Evolutionary conservation across 805 yeast genomes (phyloP).

Genomic region (Candida golubevii): DNA sequence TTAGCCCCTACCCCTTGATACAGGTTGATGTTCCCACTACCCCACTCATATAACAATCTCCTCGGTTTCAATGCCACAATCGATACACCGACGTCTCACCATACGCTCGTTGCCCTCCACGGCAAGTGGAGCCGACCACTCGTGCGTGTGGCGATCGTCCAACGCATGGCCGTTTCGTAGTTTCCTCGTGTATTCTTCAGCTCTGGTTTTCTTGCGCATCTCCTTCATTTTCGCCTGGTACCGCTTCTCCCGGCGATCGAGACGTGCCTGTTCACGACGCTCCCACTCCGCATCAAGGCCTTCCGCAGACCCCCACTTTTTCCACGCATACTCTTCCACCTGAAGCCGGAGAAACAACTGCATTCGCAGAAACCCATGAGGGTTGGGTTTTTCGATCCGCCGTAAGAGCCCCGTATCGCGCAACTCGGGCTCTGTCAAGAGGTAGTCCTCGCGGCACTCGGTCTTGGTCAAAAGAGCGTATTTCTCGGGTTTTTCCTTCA

Average conservation of each 20-base stretch:
- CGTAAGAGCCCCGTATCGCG: slow-evolving; percentile 64
- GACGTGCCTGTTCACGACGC: slow-evolving; percentile 66
- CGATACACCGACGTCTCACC: slow-evolving; percentile 61
- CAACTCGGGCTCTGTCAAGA: slow-evolving; percentile 90
- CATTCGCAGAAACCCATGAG: slow-evolving; percentile 92
- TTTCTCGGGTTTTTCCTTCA: slow-evolving; percentile 72
- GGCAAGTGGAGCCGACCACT: slow-evolving; percentile 58
- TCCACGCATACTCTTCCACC: slow-evolving; percentile 88
- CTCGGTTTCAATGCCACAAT: slow-evolving; percentile 81
- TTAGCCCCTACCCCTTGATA: no score
- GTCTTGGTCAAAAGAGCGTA: slow-evolving; percentile 91
- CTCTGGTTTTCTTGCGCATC: slow-evolving; percentile 88
- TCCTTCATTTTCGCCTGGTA: slow-evolving; percentile 75
- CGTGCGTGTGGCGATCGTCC: slow-evolving; percentile 66
- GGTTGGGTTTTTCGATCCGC: slow-evolving; percentile 86
- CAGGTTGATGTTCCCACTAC: no score
- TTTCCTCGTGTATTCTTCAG: slow-evolving; percentile 79
- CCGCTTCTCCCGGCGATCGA: slow-evolving; percentile 70
- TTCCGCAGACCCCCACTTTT: slow-evolving; percentile 92
- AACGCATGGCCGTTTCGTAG: slow-evolving; percentile 53
- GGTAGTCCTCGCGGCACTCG: slow-evolving; percentile 88
- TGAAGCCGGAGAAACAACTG: slow-evolving; percentile 85
- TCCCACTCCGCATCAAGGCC: slow-evolving; percentile 92
- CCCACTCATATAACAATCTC: slow-evolving; percentile 49
- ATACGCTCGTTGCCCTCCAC: slow-evolving; percentile 37